Evolutionary conservation across 2,329 filamentous ascomycete genomes (phyloP).

Genomic region (Alternaria consortialis): DNA sequence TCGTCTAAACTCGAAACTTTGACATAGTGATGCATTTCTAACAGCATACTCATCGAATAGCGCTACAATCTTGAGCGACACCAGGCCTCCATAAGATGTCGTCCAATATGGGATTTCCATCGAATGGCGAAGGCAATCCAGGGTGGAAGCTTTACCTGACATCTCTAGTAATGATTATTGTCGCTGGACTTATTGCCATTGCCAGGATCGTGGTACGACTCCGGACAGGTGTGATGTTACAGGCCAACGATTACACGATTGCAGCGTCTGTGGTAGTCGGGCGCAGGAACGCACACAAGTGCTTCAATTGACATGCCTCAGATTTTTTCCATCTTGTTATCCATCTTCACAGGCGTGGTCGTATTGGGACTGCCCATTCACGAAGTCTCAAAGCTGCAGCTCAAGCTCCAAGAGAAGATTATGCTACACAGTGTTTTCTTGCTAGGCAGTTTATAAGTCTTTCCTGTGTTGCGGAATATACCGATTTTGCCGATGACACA

Average conservation of each 20-base stretch:
- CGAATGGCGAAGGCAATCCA: neutral
- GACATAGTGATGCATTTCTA: neutral
- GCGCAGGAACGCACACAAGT: neutral
- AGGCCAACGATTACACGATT: neutral
- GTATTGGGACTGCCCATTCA: constrained; percentile 14
- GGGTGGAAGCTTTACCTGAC: neutral
- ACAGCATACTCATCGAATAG: neutral
- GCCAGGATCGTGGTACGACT: neutral
- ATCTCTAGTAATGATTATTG: neutral
- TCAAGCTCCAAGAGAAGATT: constrained; percentile 13
- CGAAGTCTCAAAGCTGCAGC: constrained; percentile 10
- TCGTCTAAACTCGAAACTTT: neutral
- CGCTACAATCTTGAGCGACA: neutral
- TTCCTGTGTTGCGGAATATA: neutral
- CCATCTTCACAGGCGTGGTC: constrained; percentile 15
- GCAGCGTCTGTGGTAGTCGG: neutral
- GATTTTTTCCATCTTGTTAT: neutral
- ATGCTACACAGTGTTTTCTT: constrained; percentile 12
- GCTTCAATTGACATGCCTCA: neutral
- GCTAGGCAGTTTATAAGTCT: constrained; percentile 9
- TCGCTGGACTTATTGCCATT: neutral
- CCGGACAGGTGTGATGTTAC: neutral
- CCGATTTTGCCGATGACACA: too few relatives aligned
- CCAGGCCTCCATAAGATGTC: neutral
- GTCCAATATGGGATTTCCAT: neutral